Percentiles rank a stretch among this genome's conserved stretches.
phyloP scores from a whole-genome alignment of 2,329 filamentous ascomycete genomes.

The Neopestalotiopsis clavispora region DNA sequence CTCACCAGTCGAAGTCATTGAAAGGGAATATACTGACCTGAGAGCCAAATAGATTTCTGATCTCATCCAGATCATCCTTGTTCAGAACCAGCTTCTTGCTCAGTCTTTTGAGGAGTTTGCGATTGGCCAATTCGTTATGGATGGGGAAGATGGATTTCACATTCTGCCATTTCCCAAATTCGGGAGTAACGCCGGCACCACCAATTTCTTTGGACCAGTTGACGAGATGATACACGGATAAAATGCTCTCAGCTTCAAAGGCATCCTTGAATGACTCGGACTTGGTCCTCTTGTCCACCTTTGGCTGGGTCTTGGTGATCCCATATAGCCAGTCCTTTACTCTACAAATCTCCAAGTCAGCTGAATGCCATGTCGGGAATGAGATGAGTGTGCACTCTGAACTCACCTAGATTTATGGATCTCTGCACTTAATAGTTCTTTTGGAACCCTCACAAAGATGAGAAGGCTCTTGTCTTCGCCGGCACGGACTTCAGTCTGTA shows the following conservation, averaged over 20 bases:
- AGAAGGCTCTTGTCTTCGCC: slow-evolving; percentile 71
- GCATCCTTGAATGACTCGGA: slow-evolving; percentile 45
- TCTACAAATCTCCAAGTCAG: slow-evolving; percentile 41
- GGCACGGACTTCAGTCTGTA: slow-evolving; percentile 74
- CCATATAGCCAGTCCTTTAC: slow-evolving; percentile 79
- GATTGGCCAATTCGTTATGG: slow-evolving; percentile 63
- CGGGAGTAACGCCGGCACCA: slow-evolving; percentile 66
- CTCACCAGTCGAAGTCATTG: fast-evolving
- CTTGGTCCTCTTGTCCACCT: slow-evolving; percentile 54
- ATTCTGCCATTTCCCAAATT: slow-evolving; percentile 62
- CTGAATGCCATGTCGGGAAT: background rate
- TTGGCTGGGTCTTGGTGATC: slow-evolving; percentile 67
- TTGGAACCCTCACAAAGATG: slow-evolving; percentile 68
- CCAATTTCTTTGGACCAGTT: slow-evolving; percentile 61
- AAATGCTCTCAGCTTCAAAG: slow-evolving; percentile 69
- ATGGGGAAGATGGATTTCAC: slow-evolving; percentile 67
- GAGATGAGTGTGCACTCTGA: background rate
- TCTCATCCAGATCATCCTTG: slow-evolving; percentile 58
- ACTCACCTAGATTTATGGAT: slow-evolving; percentile 70
- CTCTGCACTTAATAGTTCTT: slow-evolving; percentile 65
- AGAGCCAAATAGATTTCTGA: slow-evolving; percentile 66
- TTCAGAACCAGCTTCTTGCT: slow-evolving; percentile 57
- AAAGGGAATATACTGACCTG: slow-evolving; percentile 42
- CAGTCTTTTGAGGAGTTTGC: slow-evolving; percentile 60
- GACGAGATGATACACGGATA: slow-evolving; percentile 73